Conservation (phyloP, 2,329 filamentous ascomycete genomes). For the Tolypocladium ophioglossoides region DNA sequence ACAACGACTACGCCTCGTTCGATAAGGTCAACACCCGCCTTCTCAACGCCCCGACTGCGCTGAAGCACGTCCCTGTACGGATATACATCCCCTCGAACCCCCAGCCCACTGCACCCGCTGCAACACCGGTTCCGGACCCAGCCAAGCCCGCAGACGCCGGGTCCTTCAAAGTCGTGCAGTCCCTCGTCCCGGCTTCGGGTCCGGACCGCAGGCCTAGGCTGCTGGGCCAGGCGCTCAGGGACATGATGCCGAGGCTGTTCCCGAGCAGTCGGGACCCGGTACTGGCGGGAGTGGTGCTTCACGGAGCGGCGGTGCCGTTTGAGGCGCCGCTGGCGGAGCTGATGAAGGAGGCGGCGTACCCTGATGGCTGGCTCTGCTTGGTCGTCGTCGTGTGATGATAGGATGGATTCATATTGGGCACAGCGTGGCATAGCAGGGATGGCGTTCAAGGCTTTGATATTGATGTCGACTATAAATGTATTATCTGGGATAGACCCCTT, state of each 20-base stretch:
- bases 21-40: slow-evolving; percentile 65
- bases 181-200: slow-evolving; percentile 47
- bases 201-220: slow-evolving; percentile 31
- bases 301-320: slow-evolving; percentile 78
- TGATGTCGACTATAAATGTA: not conserved
- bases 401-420: not conserved
- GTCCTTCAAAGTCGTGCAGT: slow-evolving; percentile 65
- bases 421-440: not conserved
- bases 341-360: slow-evolving; percentile 72
- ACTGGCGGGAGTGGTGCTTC: slow-evolving; percentile 72
- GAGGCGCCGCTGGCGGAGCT: slow-evolving; percentile 70
- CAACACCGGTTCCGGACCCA: not conserved
- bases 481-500: not conserved
- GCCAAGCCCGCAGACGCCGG: slow-evolving; percentile 23
- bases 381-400: slow-evolving; percentile 59
- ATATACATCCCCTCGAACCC: slow-evolving; percentile 70
- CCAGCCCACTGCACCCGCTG: slow-evolving; percentile 13
- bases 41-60: slow-evolving; percentile 61
- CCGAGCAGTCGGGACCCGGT: slow-evolving; percentile 77
- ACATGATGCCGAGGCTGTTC: slow-evolving; percentile 69
- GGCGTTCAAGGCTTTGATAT: not conserved
- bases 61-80: slow-evolving; percentile 78
- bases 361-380: slow-evolving; percentile 84
- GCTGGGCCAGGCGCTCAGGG: slow-evolving; percentile 68
- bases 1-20: slow-evolving; percentile 66